Base-by-base conservation (phyloP, 2,329 filamentous ascomycete species). In the Mariannaea elegans region DNA sequence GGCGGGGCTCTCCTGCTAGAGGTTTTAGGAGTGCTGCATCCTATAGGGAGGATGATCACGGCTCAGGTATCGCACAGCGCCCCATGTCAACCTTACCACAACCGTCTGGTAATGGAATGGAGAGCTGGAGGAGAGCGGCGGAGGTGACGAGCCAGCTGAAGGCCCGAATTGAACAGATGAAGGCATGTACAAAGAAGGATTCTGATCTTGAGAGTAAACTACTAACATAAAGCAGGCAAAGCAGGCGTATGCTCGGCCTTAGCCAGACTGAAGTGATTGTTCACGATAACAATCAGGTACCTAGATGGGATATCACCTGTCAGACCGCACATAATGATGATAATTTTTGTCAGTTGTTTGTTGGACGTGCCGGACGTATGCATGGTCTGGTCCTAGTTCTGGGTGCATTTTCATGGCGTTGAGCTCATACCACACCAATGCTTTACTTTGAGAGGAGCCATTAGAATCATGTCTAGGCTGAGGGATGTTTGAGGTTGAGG, bases 161-260 rank as follows among this genome's bases (percentile, higher is more conserved):
- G 81, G 93, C 94, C 51, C 88, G 95, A 75, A 99, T 99, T 76
- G 95, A 98, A 81, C 91, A 95, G 82, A 99, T 99, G 95, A 99
- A 98, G 85, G 87, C 86, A 71, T 66, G 79, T 71, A 14, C 3
- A 39, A 10, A 8, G 19, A 4, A 5, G 3, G 3, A 14, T 5
- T 36, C 23, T 18, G 13, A 12, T 10, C 29, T 10, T n/a, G n/a
- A 19, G 7, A 13, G 23, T 2, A 5, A 21, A 29, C 45, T 12
- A 63, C 55, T 65, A 50, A 64, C 62, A 45, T 4, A 4, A 3
- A 14, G 19, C 23, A 84, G 81, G 81, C 82, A 23, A 80, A 81
- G 66, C 83, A 85, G 68, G 82, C 82, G 49, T 80, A 83, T 65
- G 78, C 76, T 64, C 76, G 81, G 70, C 78, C 79, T 61, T 73